Evolutionary conservation across 2,329 filamentous ascomycete genomes (phyloP).

Genomic region (Dactylellina sp.): DNA sequence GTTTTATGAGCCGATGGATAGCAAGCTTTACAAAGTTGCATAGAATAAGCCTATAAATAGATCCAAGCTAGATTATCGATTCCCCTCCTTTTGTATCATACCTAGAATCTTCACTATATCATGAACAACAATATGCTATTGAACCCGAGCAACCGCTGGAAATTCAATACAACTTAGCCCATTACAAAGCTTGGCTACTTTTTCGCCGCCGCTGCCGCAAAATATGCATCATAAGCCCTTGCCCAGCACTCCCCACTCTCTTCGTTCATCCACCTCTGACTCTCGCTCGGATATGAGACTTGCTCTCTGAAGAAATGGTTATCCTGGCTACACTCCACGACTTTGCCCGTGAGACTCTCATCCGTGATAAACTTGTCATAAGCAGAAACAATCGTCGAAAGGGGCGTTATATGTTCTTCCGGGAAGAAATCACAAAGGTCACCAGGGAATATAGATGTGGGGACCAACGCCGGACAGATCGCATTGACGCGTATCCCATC

Average conservation of each 20-base stretch:
- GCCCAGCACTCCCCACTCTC: slow-evolving; percentile 49
- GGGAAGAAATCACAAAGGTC: slow-evolving; percentile 61
- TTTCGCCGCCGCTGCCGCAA: slow-evolving; percentile 9
- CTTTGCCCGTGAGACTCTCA: slow-evolving; percentile 63
- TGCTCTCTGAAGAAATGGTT: slow-evolving; percentile 64
- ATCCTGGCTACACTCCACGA: slow-evolving; percentile 64
- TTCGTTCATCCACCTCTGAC: slow-evolving; percentile 62
- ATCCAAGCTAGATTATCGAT: no score
- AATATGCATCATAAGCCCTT: slow-evolving; percentile 44
- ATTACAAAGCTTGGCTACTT: neutral
- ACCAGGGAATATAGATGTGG: slow-evolving; percentile 62
- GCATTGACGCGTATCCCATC: slow-evolving; percentile 63
- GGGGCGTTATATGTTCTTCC: slow-evolving; percentile 62
- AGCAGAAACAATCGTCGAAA: slow-evolving; percentile 62
- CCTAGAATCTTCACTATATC: neutral
- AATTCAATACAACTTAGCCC: no score
- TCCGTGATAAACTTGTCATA: slow-evolving; percentile 62
- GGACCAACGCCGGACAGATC: slow-evolving; percentile 63
- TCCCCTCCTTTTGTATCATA: neutral
- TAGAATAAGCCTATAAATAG: no score
- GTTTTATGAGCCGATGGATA: slow-evolving; percentile 35
- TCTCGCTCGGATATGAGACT: slow-evolving; percentile 64
- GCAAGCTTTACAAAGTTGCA: slow-evolving; percentile 26
- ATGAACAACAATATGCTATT: neutral
- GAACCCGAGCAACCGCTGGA: no score